These are phyloP conservation scores for Aspergillus nanangensis DNA, from an alignment of 495 filamentous ascomycete species.

Conservation along the genomic window DNA sequence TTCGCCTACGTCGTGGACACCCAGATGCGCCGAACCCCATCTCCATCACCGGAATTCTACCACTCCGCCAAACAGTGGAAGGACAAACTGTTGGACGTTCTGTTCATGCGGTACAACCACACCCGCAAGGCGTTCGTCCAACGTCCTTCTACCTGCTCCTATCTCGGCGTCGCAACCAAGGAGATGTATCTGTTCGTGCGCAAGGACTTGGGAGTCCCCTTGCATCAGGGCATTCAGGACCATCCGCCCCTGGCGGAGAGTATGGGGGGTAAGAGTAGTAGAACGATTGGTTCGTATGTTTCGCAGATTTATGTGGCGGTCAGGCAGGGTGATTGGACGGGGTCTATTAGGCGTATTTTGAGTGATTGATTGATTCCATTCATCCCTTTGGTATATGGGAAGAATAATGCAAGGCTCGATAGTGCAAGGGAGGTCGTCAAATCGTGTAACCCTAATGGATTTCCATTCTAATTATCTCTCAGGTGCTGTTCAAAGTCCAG, in stretches of 20 bases:
- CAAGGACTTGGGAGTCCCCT: conserved; percentile 1
- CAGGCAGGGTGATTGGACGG: neutral
- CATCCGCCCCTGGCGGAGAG: neutral
- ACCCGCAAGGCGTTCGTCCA: neutral
- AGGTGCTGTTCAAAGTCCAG: too few relatives aligned
- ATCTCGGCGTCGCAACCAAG: conserved; percentile 8
- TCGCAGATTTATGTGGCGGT: neutral
- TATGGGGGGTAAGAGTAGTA: neutral
- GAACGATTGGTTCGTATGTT: neutral
- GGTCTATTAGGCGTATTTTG: neutral
- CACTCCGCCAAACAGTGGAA: conserved; percentile 1
- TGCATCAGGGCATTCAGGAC: neutral
- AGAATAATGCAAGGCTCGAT: too few relatives aligned
- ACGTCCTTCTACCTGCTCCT: neutral
- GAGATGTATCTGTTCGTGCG: conserved; percentile 11
- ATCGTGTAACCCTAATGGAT: too few relatives aligned
- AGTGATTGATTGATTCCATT: too few relatives aligned
- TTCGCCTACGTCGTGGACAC: neutral
- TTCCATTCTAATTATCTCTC: too few relatives aligned
- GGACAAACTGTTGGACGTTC: neutral
- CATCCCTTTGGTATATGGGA: too few relatives aligned
- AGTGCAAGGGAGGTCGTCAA: too few relatives aligned
- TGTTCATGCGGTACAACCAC: neutral
- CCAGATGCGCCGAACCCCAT: neutral
- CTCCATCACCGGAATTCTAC: neutral